Evolutionary conservation across 129 eudicot species (phyloP), one percentile per base, ranked within the genome.

Genomic region (Sambucus nigra): DNA sequence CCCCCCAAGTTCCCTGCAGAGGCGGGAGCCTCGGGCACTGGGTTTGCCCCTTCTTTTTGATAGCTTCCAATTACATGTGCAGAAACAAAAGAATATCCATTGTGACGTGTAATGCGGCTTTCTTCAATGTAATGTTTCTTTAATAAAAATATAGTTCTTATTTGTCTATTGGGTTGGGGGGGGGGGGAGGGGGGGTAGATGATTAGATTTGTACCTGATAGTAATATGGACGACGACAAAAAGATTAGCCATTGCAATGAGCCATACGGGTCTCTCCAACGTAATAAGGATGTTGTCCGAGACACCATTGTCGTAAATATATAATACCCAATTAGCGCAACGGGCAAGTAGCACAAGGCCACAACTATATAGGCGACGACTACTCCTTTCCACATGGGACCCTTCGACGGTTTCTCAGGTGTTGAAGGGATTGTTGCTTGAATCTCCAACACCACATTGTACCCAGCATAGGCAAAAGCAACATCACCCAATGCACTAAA

Each of bases 381-480:
- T 2, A 79, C 86, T 5, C 86, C 86, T 46, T 51, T 74, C 81
- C 86, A 79, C 86, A 79, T 79, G 6, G 86, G 81, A 14, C 69
- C 78, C 64, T 74, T 79, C 14, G 86, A 79, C 38, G 86, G 86
- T 68, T 67, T 74, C 65, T 79, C 81, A 0, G 86, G 86, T 2
- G 81, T 63, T 4, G 86, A 79, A 53, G 86, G 86, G 53, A 79
- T 79, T n/a, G n/a, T n/a, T n/a, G n/a, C n/a, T n/a, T n/a, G n/a
- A n/a, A n/a, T n/a, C n/a, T n/a, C n/a, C n/a, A 77, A 42, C 16
- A 73, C 84, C 18, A 77, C 84, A 52, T 73, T 78, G 69, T 78
- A 80, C 15, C 81, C 87, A 0, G 87, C 87, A 25, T 80, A 80
- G 5, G 87, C 82, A 60, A 80, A 80, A 15, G 87, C 87, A 11